Base-by-base conservation (phyloP, 1,284 basidiomycete genomes). In the Paramarasmius palmivorus region DNA sequence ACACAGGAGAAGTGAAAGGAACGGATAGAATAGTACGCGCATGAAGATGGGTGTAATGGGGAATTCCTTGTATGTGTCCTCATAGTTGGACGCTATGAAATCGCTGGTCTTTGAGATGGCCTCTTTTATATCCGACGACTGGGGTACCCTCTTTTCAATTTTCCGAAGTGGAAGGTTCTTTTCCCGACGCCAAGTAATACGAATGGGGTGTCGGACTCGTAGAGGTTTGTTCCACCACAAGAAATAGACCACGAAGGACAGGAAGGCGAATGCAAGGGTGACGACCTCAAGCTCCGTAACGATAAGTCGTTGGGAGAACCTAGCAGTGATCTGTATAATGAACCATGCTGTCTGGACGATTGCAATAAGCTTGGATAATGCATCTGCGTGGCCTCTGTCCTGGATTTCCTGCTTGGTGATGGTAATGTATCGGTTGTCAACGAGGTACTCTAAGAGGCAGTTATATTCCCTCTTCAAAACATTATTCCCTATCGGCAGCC, bases 161-260 rank as follows among this genome's bases (percentile, higher is more conserved):
- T 6, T 12, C 6, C 29, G 29, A 32, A 12, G 29, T 32, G 29
- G 12, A 12, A 32, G 29, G 12, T 32, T 32, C 29, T 32, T 12
- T 6, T 12, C 29, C 29, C 6, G 29, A 32, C 19, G 19, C 40
- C 17, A 26, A 49, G 38, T 29, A 14, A 58, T 40, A 14, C 9
- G 47, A 22, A 58, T 46, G 5, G 54, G 45, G 26, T 22, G 42
- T 5, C 19, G 26, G 14, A 58, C 51, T 10, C 51, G 40, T 14
- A 46, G 50, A 4, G 60, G 60, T 39, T 61, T 61, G 22, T 56
- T 44, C 57, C 55, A 62, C 61, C 59, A 62, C 8, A 59, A 46
- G 4, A 39, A 36, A 22, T 59, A 61, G 8, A 46, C 54, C 2
- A 52, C 32, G 22, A 52, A 20, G 53, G 48, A 59, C 23, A 62